Percentiles rank a stretch among this genome's conserved stretches.
phyloP scores from a whole-genome alignment of 2,329 filamentous ascomycete species.

The Hymenoscyphus fraxineus region DNA sequence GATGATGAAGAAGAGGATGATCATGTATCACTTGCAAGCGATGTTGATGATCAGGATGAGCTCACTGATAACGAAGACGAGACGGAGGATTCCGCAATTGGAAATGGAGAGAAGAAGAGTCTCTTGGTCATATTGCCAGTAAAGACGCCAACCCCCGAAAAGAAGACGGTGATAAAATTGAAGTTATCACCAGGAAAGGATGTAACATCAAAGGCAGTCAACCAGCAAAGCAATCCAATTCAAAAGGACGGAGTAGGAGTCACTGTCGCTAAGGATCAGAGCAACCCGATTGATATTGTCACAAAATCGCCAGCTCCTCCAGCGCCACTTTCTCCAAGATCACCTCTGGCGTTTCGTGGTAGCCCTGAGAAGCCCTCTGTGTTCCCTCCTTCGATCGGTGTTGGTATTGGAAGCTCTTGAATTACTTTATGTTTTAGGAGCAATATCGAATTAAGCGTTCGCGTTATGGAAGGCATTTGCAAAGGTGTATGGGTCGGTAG shows the following conservation, averaged over 20 bases:
- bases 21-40: conserved; percentile 57
- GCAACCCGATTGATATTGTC: conserved; percentile 14
- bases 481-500: background rate
- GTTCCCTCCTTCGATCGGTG: conserved; percentile 27
- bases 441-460: background rate
- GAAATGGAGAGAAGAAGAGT: conserved; percentile 51
- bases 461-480: background rate
- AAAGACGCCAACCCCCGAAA: conserved; percentile 34
- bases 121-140: conserved; percentile 72
- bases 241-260: background rate
- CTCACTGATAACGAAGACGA: conserved; percentile 41
- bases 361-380: conserved; percentile 55
- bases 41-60: conserved; percentile 55
- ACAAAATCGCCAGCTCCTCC: conserved; percentile 17
- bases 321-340: conserved; percentile 16
- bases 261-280: background rate
- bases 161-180: conserved; percentile 29
- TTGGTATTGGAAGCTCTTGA: conserved; percentile 11
- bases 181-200: conserved; percentile 18
- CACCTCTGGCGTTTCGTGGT: conserved; percentile 53
- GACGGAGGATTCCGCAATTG: conserved; percentile 37
- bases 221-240: background rate
- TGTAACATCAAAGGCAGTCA: background rate
- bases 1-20: conserved; percentile 71
- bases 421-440: background rate